Conservation (phyloP, 2,329 filamentous ascomycete species). For the Akanthomyces uredinophilus region DNA sequence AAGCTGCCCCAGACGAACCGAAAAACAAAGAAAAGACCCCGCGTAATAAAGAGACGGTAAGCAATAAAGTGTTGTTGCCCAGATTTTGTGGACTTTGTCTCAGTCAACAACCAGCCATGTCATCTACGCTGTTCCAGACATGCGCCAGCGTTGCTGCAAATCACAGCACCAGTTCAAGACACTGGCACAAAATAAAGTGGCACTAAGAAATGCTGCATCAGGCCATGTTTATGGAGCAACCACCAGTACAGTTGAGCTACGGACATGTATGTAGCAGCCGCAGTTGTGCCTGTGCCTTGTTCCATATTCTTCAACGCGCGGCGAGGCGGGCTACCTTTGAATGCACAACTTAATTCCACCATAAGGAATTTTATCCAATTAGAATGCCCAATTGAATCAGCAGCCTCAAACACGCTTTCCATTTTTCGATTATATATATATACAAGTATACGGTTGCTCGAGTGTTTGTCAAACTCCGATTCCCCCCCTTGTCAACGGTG, state of each 20-base stretch:
- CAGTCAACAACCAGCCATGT: slow-evolving; percentile 12
- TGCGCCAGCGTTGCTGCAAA: slow-evolving; percentile 12
- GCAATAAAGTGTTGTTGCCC: not conserved
- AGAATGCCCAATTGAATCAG: not conserved
- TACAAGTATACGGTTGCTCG: not conserved
- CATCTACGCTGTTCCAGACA: slow-evolving; percentile 14
- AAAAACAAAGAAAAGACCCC: not conserved
- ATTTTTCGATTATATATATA: not conserved
- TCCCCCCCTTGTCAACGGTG: too few species aligned
- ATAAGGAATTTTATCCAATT: not conserved
- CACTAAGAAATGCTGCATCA: not conserved
- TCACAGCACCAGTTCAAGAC: slow-evolving; percentile 5
- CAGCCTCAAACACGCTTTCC: not conserved
- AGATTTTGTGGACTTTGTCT: slow-evolving; percentile 12
- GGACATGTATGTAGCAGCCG: not conserved
- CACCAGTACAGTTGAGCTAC: too few species aligned
- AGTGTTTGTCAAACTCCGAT: not conserved
- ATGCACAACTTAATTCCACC: not conserved
- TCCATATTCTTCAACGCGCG: slow-evolving; percentile 10
- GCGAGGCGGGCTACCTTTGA: not conserved
- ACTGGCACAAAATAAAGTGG: slow-evolving; percentile 8
- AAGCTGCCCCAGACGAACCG: not conserved
- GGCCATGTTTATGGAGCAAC: not conserved
- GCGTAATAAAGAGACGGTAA: not conserved
- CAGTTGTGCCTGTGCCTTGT: not conserved